Percentiles rank a stretch among this genome's conserved stretches.
phyloP scores from a whole-genome alignment of 352 stramenopile species.

The Phytopythium oedochilum region DNA sequence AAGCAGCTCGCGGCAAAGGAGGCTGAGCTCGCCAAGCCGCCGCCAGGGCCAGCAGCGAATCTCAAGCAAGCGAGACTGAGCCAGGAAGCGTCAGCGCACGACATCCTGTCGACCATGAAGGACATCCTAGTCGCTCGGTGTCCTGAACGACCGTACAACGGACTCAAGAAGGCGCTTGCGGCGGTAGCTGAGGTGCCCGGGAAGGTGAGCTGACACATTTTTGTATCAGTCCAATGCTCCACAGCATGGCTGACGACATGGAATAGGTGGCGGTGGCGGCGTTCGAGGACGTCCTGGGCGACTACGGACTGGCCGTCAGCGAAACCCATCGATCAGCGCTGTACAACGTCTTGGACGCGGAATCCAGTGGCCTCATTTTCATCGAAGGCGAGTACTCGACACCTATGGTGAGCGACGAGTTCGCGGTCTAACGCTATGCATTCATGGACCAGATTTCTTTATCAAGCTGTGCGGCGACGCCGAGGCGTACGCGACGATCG shows the following conservation, averaged over 20 bases:
- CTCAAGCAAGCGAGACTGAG: conserved; percentile 47
- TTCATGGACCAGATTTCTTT: conserved; percentile 51
- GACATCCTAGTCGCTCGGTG: conserved; percentile 55
- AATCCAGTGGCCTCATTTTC: conserved; percentile 44
- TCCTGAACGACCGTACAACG: conserved; percentile 63
- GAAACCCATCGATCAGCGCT: conserved; percentile 36
- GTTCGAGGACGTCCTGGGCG: conserved; percentile 65
- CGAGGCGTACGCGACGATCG: conserved; percentile 40
- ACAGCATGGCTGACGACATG: neutral
- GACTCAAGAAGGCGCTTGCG: conserved; percentile 75
- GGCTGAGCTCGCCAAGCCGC: conserved; percentile 12
- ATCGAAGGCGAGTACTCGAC: conserved; percentile 49
- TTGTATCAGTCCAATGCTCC: neutral
- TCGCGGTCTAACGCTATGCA: neutral
- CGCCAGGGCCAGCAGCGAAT: conserved; percentile 21
- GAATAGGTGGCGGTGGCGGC: conserved; percentile 53
- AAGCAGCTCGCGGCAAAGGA: conserved; percentile 15
- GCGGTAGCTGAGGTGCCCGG: conserved; percentile 59
- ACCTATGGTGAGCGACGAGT: neutral
- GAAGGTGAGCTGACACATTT: conserved; percentile 32
- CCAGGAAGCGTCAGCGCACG: conserved; percentile 39
- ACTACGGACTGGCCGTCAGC: conserved; percentile 55
- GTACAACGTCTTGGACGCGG: conserved; percentile 43
- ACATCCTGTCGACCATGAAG: conserved; percentile 68
- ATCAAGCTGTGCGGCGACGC: conserved; percentile 64